A percentile compares a stretch with the other conserved stretches of the same genome.
These are phyloP conservation scores for Penicillium malachiteum DNA, from an alignment of 495 filamentous ascomycete species.

Conservation along the genomic window DNA sequence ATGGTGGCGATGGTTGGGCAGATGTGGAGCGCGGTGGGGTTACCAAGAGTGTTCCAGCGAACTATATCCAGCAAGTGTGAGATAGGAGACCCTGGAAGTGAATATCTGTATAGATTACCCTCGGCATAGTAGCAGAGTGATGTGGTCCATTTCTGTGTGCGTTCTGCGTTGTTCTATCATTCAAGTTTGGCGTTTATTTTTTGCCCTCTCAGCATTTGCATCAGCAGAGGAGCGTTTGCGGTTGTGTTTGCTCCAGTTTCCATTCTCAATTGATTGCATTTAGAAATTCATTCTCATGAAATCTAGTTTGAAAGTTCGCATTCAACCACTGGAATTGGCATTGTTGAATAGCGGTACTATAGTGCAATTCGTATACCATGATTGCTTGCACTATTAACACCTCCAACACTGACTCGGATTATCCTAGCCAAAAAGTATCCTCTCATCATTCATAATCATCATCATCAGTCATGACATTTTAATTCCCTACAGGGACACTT, in stretches of 20 bases:
- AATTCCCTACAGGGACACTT: constrained; percentile 6
- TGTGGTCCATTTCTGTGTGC: constrained; percentile 1
- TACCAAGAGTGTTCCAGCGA: constrained; percentile 90
- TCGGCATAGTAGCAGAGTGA: constrained; percentile 5
- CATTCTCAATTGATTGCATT: background rate
- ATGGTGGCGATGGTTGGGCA: constrained; percentile 92
- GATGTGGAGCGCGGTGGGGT: constrained; percentile 91
- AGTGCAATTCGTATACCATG: background rate
- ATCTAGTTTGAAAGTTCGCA: background rate
- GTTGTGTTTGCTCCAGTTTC: background rate
- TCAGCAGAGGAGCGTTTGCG: constrained; percentile 19
- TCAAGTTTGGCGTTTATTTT: constrained; percentile 6
- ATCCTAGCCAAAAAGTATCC: background rate
- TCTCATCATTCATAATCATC: constrained; percentile 6
- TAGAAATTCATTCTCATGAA: background rate
- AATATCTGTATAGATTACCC: constrained; percentile 7
- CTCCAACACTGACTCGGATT: background rate
- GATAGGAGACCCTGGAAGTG: background rate
- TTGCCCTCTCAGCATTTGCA: constrained; percentile 19
- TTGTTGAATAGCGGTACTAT: background rate
- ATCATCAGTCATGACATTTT: constrained; percentile 3
- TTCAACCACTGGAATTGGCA: background rate
- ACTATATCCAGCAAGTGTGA: constrained; percentile 79
- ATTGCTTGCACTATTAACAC: background rate
- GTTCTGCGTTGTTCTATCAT: constrained; percentile 4